Conservation (phyloP, 2,329 filamentous ascomycete species). For the Ascochyta koolunga region DNA sequence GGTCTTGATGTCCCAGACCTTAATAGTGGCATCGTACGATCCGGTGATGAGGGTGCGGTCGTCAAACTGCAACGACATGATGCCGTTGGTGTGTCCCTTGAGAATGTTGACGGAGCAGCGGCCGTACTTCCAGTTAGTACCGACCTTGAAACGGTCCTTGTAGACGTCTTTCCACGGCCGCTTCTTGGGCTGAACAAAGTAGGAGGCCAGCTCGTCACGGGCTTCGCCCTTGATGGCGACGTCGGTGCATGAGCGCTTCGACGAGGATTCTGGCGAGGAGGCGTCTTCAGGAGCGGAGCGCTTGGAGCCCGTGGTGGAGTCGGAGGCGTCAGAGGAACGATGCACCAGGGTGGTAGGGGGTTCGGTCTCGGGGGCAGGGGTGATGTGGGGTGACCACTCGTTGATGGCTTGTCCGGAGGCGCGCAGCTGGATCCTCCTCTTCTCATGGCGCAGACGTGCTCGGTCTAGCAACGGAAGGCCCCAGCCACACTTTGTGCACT, state of each 20-base stretch:
- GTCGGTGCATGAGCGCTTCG: constrained; percentile 45
- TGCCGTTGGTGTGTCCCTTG: constrained; percentile 85
- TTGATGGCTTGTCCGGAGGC: constrained; percentile 65
- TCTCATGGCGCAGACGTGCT: constrained; percentile 85
- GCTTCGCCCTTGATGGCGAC: constrained; percentile 14
- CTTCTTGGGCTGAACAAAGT: constrained; percentile 56
- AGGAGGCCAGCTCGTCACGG: constrained; percentile 50
- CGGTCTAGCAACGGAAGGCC: constrained; percentile 87
- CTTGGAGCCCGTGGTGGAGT: constrained; percentile 31
- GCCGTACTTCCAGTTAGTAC: constrained; percentile 96
- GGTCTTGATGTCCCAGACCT: constrained; percentile 93
- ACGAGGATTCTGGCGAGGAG: constrained; percentile 30
- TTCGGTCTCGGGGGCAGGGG: constrained; percentile 52
- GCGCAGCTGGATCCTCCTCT: constrained; percentile 78
- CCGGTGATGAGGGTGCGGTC: constrained; percentile 92
- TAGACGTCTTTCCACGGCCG: constrained; percentile 97
- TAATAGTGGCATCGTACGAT: constrained; percentile 93
- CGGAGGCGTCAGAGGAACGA: constrained; percentile 20
- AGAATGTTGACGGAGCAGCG: constrained; percentile 84
- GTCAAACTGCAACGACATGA: constrained; percentile 80
- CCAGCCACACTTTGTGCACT: constrained; percentile 95
- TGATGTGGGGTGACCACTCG: constrained; percentile 59
- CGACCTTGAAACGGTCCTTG: constrained; percentile 91
- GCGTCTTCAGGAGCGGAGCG: constrained; percentile 35
- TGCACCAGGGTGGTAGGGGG: constrained; percentile 18